phyloP scores from a whole-genome alignment of 352 stramenopile species.

The Saprolegnia diclina region DNA sequence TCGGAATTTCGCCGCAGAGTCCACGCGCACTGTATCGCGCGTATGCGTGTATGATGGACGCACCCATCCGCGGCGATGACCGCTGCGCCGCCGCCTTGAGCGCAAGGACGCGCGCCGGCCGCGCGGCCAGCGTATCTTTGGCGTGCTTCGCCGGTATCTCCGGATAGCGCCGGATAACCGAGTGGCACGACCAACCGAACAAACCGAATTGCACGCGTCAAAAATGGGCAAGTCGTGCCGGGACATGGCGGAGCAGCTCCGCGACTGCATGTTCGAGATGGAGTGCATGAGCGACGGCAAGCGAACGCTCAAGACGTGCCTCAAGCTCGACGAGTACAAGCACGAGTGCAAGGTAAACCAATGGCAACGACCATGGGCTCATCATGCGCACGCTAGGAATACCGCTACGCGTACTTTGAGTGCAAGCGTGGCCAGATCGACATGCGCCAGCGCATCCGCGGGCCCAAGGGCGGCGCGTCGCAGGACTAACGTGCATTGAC shows the following conservation, averaged over 20 bases:
- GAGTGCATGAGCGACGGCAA: conserved; percentile 75
- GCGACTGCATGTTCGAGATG: conserved; percentile 70
- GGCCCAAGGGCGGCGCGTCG: conserved; percentile 53
- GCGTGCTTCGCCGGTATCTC: too few species aligned
- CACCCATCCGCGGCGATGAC: too few species aligned
- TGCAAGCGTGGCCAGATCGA: conserved; percentile 79
- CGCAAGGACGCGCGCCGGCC: too few species aligned
- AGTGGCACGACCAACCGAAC: too few species aligned
- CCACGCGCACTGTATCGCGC: too few species aligned
- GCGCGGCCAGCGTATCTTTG: too few species aligned
- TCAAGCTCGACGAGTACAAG: conserved; percentile 53
- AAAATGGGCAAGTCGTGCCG: conserved; percentile 71
- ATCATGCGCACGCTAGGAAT: conserved; percentile 38
- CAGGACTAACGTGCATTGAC: neutral
- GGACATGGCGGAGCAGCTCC: conserved; percentile 73
- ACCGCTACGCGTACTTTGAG: conserved; percentile 77
- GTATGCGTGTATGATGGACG: too few species aligned
- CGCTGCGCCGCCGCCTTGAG: too few species aligned
- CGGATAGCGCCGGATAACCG: too few species aligned
- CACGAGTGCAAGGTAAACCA: conserved; percentile 62
- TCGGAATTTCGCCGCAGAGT: too few species aligned
- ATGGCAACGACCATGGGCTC: neutral
- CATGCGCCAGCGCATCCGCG: conserved; percentile 76
- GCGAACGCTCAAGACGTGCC: conserved; percentile 68
- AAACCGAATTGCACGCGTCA: too few species aligned